Evolutionary conservation across 345 rosid genomes (phyloP).

Genomic region (Citrus australasica): DNA sequence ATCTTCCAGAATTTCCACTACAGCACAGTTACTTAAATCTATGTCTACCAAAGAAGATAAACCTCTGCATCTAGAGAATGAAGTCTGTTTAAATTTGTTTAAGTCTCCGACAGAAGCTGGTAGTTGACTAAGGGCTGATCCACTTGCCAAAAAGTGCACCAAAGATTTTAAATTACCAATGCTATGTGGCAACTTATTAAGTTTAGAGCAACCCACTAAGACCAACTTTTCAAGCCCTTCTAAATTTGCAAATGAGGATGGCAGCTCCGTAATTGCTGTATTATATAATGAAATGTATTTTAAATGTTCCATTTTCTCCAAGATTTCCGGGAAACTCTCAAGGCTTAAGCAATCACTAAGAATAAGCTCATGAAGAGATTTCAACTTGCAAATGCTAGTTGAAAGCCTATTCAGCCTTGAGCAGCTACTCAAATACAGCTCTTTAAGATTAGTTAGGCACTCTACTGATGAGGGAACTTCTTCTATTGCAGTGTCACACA

Average conservation of each 20-base stretch:
- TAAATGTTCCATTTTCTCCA: background rate
- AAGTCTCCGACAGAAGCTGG: background rate
- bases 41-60: background rate
- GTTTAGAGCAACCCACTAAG: background rate
- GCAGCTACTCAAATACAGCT: background rate
- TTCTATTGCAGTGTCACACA: background rate
- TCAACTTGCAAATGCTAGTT: background rate
- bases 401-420: background rate
- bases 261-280: background rate
- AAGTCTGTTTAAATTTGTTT: background rate
- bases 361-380: background rate
- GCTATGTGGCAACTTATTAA: background rate
- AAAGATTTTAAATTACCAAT: background rate
- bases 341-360: background rate
- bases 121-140: background rate
- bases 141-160: background rate
- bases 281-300: background rate
- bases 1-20: background rate
- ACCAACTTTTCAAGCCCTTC: background rate
- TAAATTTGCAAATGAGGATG: background rate
- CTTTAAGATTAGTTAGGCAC: background rate
- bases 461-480: conserved; percentile 6
- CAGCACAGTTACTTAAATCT: background rate
- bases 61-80: background rate
- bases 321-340: background rate